Percentiles rank a stretch among this genome's conserved stretches.
phyloP scores from a whole-genome alignment of 2,329 filamentous ascomycete genomes.

The Ophiostoma australiae region DNA sequence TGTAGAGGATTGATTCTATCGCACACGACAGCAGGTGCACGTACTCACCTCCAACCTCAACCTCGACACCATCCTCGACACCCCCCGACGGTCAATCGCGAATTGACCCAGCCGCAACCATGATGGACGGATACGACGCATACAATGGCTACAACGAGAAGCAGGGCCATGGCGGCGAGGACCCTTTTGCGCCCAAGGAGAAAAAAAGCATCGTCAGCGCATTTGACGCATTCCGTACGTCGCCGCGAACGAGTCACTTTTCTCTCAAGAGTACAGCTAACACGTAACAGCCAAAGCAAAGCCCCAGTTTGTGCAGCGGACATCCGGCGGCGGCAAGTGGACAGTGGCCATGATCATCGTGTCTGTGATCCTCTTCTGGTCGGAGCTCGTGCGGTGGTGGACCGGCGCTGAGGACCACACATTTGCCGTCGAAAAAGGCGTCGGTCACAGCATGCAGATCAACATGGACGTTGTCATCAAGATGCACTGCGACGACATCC shows the following conservation, averaged over 20 bases:
- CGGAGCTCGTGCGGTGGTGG: constrained; percentile 80
- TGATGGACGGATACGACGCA: constrained; percentile 80
- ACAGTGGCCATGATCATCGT: constrained; percentile 75
- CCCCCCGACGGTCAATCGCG: background rate
- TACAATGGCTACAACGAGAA: constrained; percentile 72
- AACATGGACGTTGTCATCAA: constrained; percentile 89
- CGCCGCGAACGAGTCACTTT: background rate
- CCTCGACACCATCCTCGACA: background rate
- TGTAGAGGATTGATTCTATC: background rate
- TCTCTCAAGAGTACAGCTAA: constrained; percentile 16
- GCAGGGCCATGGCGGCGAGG: constrained; percentile 52
- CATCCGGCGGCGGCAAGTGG: constrained; percentile 86
- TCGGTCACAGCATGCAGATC: constrained; percentile 83
- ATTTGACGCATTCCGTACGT: constrained; percentile 94
- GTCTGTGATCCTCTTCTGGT: constrained; percentile 68
- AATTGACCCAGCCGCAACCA: constrained; percentile 15
- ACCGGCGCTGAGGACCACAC: constrained; percentile 77
- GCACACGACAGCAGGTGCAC: background rate
- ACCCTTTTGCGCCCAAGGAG: constrained; percentile 67
- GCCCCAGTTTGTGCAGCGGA: constrained; percentile 81
- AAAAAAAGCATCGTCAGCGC: constrained; percentile 64
- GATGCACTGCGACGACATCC: constrained; percentile 84
- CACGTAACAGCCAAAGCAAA: constrained; percentile 76
- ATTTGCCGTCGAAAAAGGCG: constrained; percentile 88
- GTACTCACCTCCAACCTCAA: background rate